These are phyloP conservation scores for Avena eriantha DNA, from an alignment of 176 grass and related monocot genomes.

Conservation along the genomic window DNA sequence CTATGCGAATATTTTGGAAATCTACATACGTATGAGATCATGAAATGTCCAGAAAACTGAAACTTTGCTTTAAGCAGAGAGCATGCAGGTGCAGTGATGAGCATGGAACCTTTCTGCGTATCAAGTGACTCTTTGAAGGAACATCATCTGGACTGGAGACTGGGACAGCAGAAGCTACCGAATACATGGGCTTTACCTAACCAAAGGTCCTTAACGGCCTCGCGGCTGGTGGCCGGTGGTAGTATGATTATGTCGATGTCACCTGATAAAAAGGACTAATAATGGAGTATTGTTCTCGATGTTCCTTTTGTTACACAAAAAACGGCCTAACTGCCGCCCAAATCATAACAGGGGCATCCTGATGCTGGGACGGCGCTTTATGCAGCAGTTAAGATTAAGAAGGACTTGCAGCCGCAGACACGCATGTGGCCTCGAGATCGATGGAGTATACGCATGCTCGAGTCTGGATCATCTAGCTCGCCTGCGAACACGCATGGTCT, in stretches of 20 bases:
- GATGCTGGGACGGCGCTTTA: not conserved
- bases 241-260: conserved; percentile 29
- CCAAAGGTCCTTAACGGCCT: conserved; percentile 19
- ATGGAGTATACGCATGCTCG: conserved; percentile 22
- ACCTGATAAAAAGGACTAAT: conserved; percentile 30
- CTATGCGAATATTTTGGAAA: not conserved
- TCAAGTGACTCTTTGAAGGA: not conserved
- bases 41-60: not conserved
- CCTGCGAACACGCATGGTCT: conserved; percentile 11
- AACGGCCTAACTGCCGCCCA: not conserved
- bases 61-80: conserved; percentile 13
- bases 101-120: conserved; percentile 5
- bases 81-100: conserved; percentile 33
- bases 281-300: not conserved
- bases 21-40: not conserved
- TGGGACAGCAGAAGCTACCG: conserved; percentile 9
- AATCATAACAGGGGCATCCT: conserved; percentile 14
- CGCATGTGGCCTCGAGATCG: not conserved
- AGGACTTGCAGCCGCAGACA: conserved; percentile 5
- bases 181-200: conserved; percentile 19
- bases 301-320: not conserved
- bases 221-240: not conserved
- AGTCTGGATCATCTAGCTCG: not conserved
- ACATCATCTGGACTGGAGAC: not conserved
- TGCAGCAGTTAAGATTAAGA: not conserved